phyloP scores from a whole-genome alignment of 2,329 filamentous ascomycete genomes.

The Teratosphaeria zuluensis region DNA sequence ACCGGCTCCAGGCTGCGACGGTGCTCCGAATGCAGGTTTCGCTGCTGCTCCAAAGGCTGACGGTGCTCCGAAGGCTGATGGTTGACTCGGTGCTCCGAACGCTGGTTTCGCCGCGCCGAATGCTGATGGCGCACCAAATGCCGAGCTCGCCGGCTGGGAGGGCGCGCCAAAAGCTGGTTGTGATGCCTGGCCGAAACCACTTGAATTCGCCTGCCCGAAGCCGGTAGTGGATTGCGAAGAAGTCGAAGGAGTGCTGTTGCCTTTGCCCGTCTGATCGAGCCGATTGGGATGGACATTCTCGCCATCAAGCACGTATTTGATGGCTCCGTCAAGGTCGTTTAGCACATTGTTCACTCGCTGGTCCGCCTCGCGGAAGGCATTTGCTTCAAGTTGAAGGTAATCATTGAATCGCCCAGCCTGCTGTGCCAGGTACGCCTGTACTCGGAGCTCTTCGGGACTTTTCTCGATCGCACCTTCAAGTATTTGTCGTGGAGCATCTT shows the following conservation, averaged over 20 bases:
- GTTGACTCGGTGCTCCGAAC: conserved; percentile 1
- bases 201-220: conserved; percentile 8
- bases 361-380: conserved; percentile 10
- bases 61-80: conserved; percentile 9
- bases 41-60: conserved; percentile 2
- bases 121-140: conserved; percentile 2
- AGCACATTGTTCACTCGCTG: conserved; percentile 54
- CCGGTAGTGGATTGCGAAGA: background rate
- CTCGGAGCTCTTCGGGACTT: conserved; percentile 77
- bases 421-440: conserved; percentile 60
- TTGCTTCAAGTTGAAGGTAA: conserved; percentile 26
- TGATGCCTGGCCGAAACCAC: conserved; percentile 11
- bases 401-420: conserved; percentile 27
- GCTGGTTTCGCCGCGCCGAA: conserved; percentile 4
- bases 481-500: conserved; percentile 67
- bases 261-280: conserved; percentile 8
- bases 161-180: conserved; percentile 1
- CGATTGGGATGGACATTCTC: conserved; percentile 68
- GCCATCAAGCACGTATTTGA: conserved; percentile 57
- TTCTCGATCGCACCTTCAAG: conserved; percentile 78
- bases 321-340: conserved; percentile 60
- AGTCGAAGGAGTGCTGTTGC: background rate
- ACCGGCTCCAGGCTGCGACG: background rate
- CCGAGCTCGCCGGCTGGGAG: background rate
- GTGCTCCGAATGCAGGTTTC: background rate